phyloP scores from a whole-genome alignment of 2,329 filamentous ascomycete genomes.

The Periconia sp. region DNA sequence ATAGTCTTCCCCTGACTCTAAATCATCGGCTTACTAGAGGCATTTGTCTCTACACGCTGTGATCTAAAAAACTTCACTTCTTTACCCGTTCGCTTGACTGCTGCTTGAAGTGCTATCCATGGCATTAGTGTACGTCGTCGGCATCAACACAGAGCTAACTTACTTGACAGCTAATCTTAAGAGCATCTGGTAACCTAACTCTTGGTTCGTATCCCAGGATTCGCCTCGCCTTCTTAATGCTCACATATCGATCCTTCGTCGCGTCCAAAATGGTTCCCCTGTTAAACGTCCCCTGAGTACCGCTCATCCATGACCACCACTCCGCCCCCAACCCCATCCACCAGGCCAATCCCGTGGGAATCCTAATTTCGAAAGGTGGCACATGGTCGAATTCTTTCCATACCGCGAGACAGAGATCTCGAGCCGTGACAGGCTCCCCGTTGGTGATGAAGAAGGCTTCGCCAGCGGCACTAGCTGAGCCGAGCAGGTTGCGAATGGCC shows the following conservation, averaged over 20 bases:
- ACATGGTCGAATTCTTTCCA: conserved; percentile 69
- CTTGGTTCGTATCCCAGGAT: conserved; percentile 61
- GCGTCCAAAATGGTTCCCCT: conserved; percentile 63
- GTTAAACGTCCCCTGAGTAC: conserved; percentile 55
- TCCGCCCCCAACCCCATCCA: conserved; percentile 56
- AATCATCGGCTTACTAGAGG: too few species aligned
- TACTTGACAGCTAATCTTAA: conserved; percentile 43
- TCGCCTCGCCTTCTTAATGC: conserved; percentile 57
- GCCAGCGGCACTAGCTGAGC: conserved; percentile 66
- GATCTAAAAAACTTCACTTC: conserved; percentile 1
- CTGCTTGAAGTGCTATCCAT: conserved; percentile 16
- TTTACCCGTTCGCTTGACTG: conserved; percentile 9
- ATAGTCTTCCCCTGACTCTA: too few species aligned
- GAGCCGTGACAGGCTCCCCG: conserved; percentile 86
- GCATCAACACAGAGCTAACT: conserved; percentile 7
- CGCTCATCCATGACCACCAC: conserved; percentile 53
- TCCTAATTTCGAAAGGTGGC: conserved; percentile 55
- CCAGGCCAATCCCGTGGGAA: conserved; percentile 58
- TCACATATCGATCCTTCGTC: conserved; percentile 59
- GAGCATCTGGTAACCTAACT: conserved; percentile 59
- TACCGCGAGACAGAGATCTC: conserved; percentile 82
- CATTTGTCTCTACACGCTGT: too few species aligned
- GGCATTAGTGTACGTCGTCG: neutral
- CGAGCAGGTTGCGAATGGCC: conserved; percentile 74
- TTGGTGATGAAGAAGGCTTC: conserved; percentile 93